These are phyloP conservation scores for Trichoderma cornu-damae DNA, from an alignment of 2,329 filamentous ascomycete genomes.

Conservation along the genomic window DNA sequence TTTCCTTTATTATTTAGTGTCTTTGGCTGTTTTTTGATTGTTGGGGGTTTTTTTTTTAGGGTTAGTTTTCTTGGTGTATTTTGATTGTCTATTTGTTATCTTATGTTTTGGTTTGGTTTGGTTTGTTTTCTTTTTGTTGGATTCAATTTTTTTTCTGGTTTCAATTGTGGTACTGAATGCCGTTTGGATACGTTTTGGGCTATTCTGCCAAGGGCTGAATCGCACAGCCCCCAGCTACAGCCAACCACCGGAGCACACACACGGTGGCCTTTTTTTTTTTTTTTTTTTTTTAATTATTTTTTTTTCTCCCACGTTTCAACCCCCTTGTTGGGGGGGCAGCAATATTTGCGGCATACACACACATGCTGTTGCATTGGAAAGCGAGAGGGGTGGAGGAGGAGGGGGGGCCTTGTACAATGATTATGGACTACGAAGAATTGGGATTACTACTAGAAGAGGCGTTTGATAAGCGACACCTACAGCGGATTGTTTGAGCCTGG, in stretches of 20 bases:
- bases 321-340: neutral
- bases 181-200: slow-evolving; percentile 7
- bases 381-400: no score
- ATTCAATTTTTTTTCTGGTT: neutral
- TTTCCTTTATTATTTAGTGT: no score
- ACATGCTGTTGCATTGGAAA: neutral
- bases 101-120: no score
- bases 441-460: neutral
- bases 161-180: neutral
- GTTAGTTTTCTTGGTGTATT: no score
- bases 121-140: neutral
- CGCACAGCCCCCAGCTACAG: neutral
- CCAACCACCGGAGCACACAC: neutral
- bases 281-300: neutral
- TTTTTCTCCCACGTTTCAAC: neutral
- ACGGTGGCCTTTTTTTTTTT: neutral
- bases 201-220: neutral
- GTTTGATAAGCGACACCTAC: neutral
- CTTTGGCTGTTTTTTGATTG: no score
- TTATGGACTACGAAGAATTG: neutral
- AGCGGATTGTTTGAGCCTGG: neutral
- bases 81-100: neutral
- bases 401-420: neutral
- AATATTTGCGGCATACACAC: neutral
- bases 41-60: no score